Evolutionary conservation across 108 stramenopile genomes (phyloP).

Genomic region (Poteriospumella lacustris): DNA sequence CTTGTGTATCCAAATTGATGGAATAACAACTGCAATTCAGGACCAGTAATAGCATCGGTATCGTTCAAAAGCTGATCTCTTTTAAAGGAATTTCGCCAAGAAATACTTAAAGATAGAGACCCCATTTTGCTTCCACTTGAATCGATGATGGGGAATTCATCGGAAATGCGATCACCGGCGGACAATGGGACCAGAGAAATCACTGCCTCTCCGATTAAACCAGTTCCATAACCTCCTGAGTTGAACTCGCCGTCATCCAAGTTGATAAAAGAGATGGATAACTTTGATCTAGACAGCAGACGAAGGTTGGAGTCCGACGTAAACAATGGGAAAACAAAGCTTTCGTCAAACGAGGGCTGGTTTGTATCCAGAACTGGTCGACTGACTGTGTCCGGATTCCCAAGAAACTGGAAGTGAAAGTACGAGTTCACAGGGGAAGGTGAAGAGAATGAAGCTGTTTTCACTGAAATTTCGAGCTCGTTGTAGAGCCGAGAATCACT

Average conservation of each 20-base stretch:
- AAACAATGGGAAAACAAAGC: constrained; percentile 42
- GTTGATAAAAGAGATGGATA: constrained; percentile 37
- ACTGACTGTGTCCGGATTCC: constrained; percentile 54
- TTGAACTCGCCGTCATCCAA: constrained; percentile 26
- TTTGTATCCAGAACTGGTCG: constrained; percentile 19
- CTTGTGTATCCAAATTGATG: too few relatives aligned
- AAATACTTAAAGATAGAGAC: too few relatives aligned
- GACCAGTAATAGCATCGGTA: too few relatives aligned
- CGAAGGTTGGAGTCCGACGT: constrained; percentile 48
- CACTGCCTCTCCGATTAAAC: constrained; percentile 32
- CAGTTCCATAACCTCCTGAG: constrained; percentile 21
- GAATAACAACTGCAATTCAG: too few relatives aligned
- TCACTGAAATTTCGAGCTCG: constrained; percentile 53
- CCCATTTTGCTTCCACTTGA: neutral
- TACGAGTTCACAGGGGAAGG: constrained; percentile 29
- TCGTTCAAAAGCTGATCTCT: too few relatives aligned
- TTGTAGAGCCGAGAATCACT: constrained; percentile 41
- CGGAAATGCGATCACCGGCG: constrained; percentile 28
- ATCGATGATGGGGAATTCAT: constrained; percentile 12
- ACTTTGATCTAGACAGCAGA: constrained; percentile 36
- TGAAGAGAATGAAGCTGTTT: constrained; percentile 33
- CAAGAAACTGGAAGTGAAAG: constrained; percentile 62
- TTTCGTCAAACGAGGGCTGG: constrained; percentile 48
- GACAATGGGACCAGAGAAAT: constrained; percentile 32
- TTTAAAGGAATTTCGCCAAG: too few relatives aligned